Evolutionary conservation across 768 basidiomycete species (phyloP).

Genomic region (Gloeopeniophorella convolvens): DNA sequence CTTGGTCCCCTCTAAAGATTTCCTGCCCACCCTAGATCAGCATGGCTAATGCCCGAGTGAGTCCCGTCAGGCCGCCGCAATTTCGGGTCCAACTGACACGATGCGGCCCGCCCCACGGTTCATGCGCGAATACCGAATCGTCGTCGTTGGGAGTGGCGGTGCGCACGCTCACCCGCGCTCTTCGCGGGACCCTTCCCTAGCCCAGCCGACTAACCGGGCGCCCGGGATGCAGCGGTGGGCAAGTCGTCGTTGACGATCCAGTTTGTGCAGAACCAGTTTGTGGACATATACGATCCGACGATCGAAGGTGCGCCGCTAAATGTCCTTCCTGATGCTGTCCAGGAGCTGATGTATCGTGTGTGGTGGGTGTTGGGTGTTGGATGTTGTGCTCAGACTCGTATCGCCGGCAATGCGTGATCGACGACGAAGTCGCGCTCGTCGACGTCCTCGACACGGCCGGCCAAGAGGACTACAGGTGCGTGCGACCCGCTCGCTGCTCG

Average conservation of each 20-base stretch:
- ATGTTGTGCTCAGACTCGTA: slow-evolving; percentile 73
- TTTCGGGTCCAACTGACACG: too few relatives aligned
- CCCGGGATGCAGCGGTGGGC: slow-evolving; percentile 43
- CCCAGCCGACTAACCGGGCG: too few relatives aligned
- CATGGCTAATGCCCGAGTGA: slow-evolving; percentile 10
- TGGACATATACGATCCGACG: slow-evolving; percentile 91
- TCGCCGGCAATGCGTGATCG: slow-evolving; percentile 92
- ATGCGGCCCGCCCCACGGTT: too few relatives aligned
- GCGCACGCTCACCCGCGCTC: slow-evolving; percentile 24
- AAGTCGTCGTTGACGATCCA: slow-evolving; percentile 96
- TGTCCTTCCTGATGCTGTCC: background rate
- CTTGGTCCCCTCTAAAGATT: background rate
- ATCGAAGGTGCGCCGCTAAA: slow-evolving; percentile 95
- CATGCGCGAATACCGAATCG: slow-evolving; percentile 95
- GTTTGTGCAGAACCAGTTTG: slow-evolving; percentile 94
- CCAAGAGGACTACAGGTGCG: slow-evolving; percentile 95
- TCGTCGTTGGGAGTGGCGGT: slow-evolving; percentile 98
- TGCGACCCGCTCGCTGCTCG: slow-evolving; percentile 14
- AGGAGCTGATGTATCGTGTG: background rate
- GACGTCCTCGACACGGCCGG: slow-evolving; percentile 97
- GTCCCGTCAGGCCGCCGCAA: too few relatives aligned
- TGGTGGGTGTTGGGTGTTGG: background rate
- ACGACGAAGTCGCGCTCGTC: slow-evolving; percentile 92
- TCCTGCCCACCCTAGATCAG: too few relatives aligned
- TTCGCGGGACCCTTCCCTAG: background rate